Base-by-base conservation (phyloP, 2,329 filamentous ascomycete species). In the Exophiala dermatitidis region DNA sequence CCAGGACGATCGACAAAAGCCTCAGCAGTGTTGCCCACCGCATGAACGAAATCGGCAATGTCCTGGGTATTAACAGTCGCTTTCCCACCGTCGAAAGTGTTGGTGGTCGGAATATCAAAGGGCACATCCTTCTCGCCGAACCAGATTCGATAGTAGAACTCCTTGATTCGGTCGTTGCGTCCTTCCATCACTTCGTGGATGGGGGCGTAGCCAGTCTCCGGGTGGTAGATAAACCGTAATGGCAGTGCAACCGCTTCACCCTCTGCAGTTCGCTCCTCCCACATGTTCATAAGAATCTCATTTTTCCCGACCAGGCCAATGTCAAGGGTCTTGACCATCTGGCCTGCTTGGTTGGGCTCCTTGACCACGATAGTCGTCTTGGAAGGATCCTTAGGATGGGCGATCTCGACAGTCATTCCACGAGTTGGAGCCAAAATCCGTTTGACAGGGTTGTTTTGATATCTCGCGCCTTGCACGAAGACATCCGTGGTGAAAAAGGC, bases 111-210 rank as follows among this genome's bases (percentile, higher is more conserved):
- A 10, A 86, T 85, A 64, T 96, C 85, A 51, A 96, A 87, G 51
- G 94, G 85, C 47, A 94, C 79, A 41, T 79, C 72, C 66, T 95
- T 90, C 56, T 90, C 80, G 40, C 90, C 93, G 64, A 98, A 98
- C 93, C 93, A 98, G 61, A 94, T 85, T 63, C 85, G 84, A 83
- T 95, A 98, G 79, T 98, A 98, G 71, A 98, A 98, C 71, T 95
- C 88, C 78, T 98, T 98, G 77, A 98, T 97, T 60, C 89, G 87
- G 68, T 98, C 91, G 68, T 98, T 98, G 67, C 93, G 89, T 51
- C 82, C 86, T 34, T 90, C 82, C 93, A 98, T 98, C 59, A 97
- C 86, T 71, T 98, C 93, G 57, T 86, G 86, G 62, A 98, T 95
- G 12, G 93, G 93, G n/a, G 94, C 91, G 68, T 96, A 98, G 31